phyloP scores from a whole-genome alignment of 768 basidiomycete species.

The Pholiota molesta region DNA sequence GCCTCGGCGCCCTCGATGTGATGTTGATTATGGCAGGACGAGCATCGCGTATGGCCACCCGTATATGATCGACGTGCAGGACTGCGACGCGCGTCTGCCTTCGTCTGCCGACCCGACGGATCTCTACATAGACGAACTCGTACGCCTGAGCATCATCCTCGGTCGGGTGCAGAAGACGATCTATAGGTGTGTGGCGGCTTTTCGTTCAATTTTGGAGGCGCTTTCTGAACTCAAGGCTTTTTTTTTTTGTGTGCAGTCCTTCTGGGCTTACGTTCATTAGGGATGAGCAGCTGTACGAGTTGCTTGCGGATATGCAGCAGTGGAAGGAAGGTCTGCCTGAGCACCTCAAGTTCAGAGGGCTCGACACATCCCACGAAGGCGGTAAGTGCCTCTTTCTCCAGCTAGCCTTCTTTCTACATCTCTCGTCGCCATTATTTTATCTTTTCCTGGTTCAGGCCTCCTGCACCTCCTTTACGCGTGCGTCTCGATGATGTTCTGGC shows the following conservation, averaged over 20 bases:
- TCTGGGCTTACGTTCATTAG: conserved; percentile 86
- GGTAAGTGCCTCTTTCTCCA: conserved; percentile 47
- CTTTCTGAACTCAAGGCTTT: neutral
- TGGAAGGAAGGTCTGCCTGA: conserved; percentile 85
- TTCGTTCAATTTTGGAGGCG: neutral
- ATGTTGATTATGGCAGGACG: conserved; percentile 51
- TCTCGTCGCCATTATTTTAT: too few species aligned
- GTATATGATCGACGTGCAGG: conserved; percentile 94
- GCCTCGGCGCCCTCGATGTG: neutral
- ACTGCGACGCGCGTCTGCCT: conserved; percentile 94
- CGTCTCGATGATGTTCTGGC: conserved; percentile 96
- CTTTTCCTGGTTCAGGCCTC: conserved; percentile 64
- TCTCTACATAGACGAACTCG: conserved; percentile 88
- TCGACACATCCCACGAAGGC: conserved; percentile 63
- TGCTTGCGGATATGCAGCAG: conserved; percentile 66
- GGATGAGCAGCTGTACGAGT: conserved; percentile 72
- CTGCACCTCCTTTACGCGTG: conserved; percentile 88
- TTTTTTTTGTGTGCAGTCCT: conserved; percentile 60
- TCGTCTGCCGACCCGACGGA: conserved; percentile 82
- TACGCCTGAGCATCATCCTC: conserved; percentile 88
- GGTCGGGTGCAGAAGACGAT: conserved; percentile 92
- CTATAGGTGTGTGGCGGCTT: conserved; percentile 62
- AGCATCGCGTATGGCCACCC: conserved; percentile 92
- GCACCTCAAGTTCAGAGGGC: conserved; percentile 75
- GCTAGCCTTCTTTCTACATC: too few species aligned